Conservation (phyloP, 495 filamentous ascomycete species). For the Aspergillus heteromorphus region DNA sequence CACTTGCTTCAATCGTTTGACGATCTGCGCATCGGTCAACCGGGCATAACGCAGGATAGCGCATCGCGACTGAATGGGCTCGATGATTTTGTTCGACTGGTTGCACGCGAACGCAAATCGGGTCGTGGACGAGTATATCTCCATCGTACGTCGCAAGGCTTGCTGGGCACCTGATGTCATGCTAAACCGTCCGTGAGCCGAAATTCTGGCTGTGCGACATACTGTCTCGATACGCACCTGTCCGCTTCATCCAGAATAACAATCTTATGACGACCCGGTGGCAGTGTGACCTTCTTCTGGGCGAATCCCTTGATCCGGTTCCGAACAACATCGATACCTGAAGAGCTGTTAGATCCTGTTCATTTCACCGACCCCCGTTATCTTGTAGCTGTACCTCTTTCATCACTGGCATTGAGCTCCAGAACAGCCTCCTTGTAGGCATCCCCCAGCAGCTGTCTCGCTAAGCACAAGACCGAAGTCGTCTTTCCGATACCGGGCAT, state of each 20-base stretch:
- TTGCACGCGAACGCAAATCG: constrained; percentile 99
- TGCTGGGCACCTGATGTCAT: constrained; percentile 98
- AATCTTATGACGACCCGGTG: constrained; percentile 84
- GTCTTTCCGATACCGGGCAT: constrained; percentile 99
- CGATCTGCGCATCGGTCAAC: constrained; percentile 86
- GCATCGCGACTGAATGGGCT: constrained; percentile 92
- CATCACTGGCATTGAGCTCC: constrained; percentile 93
- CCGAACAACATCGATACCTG: constrained; percentile 95
- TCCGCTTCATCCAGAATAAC: constrained; percentile 98
- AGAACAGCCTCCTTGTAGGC: constrained; percentile 97
- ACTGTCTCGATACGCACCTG: constrained; percentile 39
- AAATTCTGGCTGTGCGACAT: background rate
- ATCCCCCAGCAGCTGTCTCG: constrained; percentile 84
- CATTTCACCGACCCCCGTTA: background rate
- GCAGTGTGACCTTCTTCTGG: constrained; percentile 97
- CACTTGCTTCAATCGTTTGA: constrained; percentile 85
- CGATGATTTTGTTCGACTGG: constrained; percentile 98
- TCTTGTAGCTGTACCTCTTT: constrained; percentile 57
- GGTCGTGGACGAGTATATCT: constrained; percentile 96
- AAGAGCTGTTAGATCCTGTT: constrained; percentile 5
- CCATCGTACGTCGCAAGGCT: constrained; percentile 93
- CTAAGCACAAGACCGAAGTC: constrained; percentile 89
- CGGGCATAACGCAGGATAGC: constrained; percentile 93
- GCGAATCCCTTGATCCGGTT: constrained; percentile 98
- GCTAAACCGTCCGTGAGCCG: constrained; percentile 10